Evolutionary conservation across 345 rosid genomes (phyloP), one percentile per base, ranked within the genome.

Genomic region (Aquilaria yunnanensis): DNA sequence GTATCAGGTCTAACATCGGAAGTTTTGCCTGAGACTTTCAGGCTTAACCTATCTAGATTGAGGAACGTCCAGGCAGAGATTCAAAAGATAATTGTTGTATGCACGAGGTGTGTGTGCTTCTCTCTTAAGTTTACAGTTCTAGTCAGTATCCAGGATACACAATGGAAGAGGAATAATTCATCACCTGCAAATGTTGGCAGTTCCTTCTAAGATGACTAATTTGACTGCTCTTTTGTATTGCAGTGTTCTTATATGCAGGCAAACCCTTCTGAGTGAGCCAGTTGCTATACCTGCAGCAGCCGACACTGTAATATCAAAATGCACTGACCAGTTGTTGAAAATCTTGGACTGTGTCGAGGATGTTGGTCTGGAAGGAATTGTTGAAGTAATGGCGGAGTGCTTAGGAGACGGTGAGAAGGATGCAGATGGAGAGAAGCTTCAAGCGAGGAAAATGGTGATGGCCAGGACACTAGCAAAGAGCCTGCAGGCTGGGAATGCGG

Each of bases 211-310:
- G 43, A 37, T 2, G 43, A 37, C 43, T 37, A 9, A 37, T 37
- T 37, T 37, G 43, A 37, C 43, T 63, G 61, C 45, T 43, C 16
- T 56, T 54, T 33, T 54, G 37, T 14, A 34, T 47, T 69, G 71
- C 86, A 93, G 98, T 83, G 70, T 93, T 51, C 94, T 93, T 64
- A 73, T 93, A 29, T 88, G 88, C 74, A 83, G 89, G 13, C 98
- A 90, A 76, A 77, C 80, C 30, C 83, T 86, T 30, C 67, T 78
- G 56, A 82, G 87, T 32, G 89, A 81, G 72, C 79, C 54, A 61
- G 72, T 70, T 33, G 52, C 76, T 62, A 80, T 66, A 47, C 64
- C 77, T n/a, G 57, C 78, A 9, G 90, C 90, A 45, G 64, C 83
- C 79, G 97, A 90, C 61, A 77, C 56, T 67, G 70, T 78, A 32